These are phyloP conservation scores for Penicillium oxalicum DNA, from an alignment of 2,329 filamentous ascomycete species.

Conservation along the genomic window DNA sequence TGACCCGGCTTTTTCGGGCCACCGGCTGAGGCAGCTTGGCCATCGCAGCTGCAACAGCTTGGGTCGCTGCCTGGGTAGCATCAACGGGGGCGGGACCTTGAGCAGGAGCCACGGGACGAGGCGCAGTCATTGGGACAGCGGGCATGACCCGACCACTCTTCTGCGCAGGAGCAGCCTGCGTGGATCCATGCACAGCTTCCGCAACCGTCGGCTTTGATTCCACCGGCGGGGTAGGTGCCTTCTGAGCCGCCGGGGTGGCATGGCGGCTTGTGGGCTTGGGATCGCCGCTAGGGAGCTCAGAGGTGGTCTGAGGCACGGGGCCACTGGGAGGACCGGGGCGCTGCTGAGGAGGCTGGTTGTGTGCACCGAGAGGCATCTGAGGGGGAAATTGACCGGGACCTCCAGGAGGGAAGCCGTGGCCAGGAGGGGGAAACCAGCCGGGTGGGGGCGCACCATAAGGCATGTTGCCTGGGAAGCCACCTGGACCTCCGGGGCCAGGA, in stretches of 20 bases:
- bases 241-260: constrained; percentile 30
- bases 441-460: constrained; percentile 66
- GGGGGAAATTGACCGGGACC: constrained; percentile 61
- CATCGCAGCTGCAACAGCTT: constrained; percentile 46
- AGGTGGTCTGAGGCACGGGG: constrained; percentile 33
- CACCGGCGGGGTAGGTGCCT: constrained; percentile 32
- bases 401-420: constrained; percentile 65
- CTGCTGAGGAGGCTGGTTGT: constrained; percentile 41
- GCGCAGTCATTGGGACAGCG: constrained; percentile 41
- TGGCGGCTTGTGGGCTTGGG: constrained; percentile 35
- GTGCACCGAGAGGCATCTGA: constrained; percentile 52
- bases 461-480: constrained; percentile 61
- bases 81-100: constrained; percentile 27
- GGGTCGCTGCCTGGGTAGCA: constrained; percentile 40
- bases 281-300: constrained; percentile 40
- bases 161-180: constrained; percentile 27
- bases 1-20: constrained; percentile 31
- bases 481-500: constrained; percentile 58
- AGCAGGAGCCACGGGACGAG: constrained; percentile 26
- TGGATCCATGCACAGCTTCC: constrained; percentile 30
- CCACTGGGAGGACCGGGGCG: constrained; percentile 27
- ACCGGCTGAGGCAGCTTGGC: constrained; percentile 42
- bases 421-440: constrained; percentile 71
- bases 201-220: constrained; percentile 36
- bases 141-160: constrained; percentile 41